Evolutionary conservation across 2,329 filamentous ascomycete genomes (phyloP), one percentile per base, ranked within the genome.

Genomic region (Dactylellina sp.): DNA sequence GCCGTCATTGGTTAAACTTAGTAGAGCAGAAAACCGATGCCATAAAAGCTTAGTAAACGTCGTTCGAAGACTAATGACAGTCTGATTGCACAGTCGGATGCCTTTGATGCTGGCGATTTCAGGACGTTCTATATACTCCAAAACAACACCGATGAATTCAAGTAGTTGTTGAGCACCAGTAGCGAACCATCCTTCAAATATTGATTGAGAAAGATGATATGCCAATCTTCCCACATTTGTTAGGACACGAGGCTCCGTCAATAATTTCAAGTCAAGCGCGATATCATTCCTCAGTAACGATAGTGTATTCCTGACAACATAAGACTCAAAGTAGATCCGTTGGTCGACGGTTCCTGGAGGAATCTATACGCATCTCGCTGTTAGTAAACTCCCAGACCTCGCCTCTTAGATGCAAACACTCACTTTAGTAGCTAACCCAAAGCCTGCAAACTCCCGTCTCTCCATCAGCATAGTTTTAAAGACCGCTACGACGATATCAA

Each of bases 161-260:
- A 98, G 85, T 77, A 95, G 86, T 2, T 88, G 85, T 77, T 93
- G 91, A 0, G 91, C 91, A 0, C 94, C 94, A 76, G 95, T 90
- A 75, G 97, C 87, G 79, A 98, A 98, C 92, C 93, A 97, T 14
- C 95, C 95, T 81, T 98, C 95, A 77, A 95, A 97, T 11, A 97
- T 89, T 4, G 92, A 91, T 80, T 99, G 95, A 0, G 90, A 88
- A 80, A 98, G 86, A 79, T 98, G 92, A 1, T 87, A 84, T 32
- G 89, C 88, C 75, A 97, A 90, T 11, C 93, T 88, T 0, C 91
- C 89, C 79, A 99, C 84, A 77, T 99, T 99, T 2, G 90, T 94
- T 55, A 99, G 83, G 0, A 96, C 87, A 72, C 90, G 89, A 0
- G 95, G 91, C 79, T 98, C 93, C 64, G 88, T 87, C 1, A 98